Base-by-base conservation (phyloP, 2,329 filamentous ascomycete species). In the Pleoardoris graminearum region DNA sequence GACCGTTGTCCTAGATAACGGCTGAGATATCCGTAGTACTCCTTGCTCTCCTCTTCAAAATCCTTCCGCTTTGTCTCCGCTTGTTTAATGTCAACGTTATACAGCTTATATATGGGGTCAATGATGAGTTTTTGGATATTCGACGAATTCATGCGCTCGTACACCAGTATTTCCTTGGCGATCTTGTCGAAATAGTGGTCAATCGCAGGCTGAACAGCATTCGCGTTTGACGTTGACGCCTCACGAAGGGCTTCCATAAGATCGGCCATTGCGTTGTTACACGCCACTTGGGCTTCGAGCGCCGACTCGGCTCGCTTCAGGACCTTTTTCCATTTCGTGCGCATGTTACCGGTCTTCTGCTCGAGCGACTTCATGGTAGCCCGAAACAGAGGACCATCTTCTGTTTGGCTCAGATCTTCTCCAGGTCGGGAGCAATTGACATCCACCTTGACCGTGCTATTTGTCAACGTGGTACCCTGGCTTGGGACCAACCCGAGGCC, bases 141-240 rank as follows among this genome's bases (percentile, higher is more conserved):
- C 33, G 78, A 66, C 0, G 90, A 86, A 69, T 97, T 97, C 59
- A 89, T 85, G 56, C 86, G 86, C 75, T 99, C 92, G 69, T 97
- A 97, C 0, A 79, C 75, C 32, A 97, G 77, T 39, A 99, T 97
- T 69, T 97, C 91, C 55, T 88, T 86, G 3, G 93, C 92, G 61
- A 96, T 97, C 67, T 92, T 96, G 75, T 97, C 92, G 67, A 97
- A 99, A 71, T 99, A 99, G 73, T 99, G 92, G 57, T 99, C 94
- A 54, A 99, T 82, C 4, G 93, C 94, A 14, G 94, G 95, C 68
- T 96, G 91, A n/a, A 99, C 92, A 0, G 93, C 94, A 67, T 96
- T 96, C 43, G 91, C 89, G 69, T 97, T 97, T 11, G 92, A 96
- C 0, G 85, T 85, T 1, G 92, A 91, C 0, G 91, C 90, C 68